A percentile compares a stretch with the other conserved stretches of the same genome.
Conservation (phyloP, 192 early-diverging fungal species). For the Backusella luteola region DNA sequence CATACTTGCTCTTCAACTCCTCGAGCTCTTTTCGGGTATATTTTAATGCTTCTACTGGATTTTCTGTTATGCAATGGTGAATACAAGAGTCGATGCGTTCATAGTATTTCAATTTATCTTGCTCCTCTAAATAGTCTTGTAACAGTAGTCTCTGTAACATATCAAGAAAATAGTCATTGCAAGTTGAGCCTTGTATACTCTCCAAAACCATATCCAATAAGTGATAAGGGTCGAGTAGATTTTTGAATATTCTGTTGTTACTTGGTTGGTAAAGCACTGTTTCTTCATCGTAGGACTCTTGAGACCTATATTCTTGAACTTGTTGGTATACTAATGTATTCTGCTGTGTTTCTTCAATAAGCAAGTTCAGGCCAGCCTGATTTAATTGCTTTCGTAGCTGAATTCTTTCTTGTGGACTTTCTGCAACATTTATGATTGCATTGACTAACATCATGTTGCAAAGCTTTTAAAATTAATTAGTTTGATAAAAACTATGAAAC, state of each 20-base stretch:
- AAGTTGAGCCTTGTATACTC: slow-evolving; percentile 66
- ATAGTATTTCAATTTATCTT: slow-evolving; percentile 63
- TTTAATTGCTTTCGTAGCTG: slow-evolving; percentile 72
- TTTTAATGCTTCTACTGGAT: neutral
- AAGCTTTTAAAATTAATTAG: slow-evolving; percentile 38
- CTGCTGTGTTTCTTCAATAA: slow-evolving; percentile 46
- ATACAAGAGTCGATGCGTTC: slow-evolving; percentile 73
- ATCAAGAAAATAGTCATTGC: slow-evolving; percentile 70
- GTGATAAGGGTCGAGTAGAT: slow-evolving; percentile 72
- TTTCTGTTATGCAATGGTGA: slow-evolving; percentile 60
- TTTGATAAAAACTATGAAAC: neutral
- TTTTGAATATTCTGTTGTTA: slow-evolving; percentile 28
- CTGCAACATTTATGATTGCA: slow-evolving; percentile 66
- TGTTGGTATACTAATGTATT: slow-evolving; percentile 2
- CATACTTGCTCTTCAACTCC: slow-evolving; percentile 61
- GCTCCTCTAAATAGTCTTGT: slow-evolving; percentile 61
- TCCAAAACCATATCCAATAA: slow-evolving; percentile 70
- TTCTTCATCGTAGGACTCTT: slow-evolving; percentile 60
- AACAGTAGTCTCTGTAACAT: slow-evolving; percentile 70
- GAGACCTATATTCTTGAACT: slow-evolving; percentile 25
- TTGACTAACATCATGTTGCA: slow-evolving; percentile 80
- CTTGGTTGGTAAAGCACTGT: slow-evolving; percentile 34
- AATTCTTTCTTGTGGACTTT: slow-evolving; percentile 69
- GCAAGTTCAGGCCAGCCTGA: slow-evolving; percentile 61
- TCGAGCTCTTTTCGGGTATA: slow-evolving; percentile 44